phyloP scores from a whole-genome alignment of 116 monocot genomes.

The Iris pallida region DNA sequence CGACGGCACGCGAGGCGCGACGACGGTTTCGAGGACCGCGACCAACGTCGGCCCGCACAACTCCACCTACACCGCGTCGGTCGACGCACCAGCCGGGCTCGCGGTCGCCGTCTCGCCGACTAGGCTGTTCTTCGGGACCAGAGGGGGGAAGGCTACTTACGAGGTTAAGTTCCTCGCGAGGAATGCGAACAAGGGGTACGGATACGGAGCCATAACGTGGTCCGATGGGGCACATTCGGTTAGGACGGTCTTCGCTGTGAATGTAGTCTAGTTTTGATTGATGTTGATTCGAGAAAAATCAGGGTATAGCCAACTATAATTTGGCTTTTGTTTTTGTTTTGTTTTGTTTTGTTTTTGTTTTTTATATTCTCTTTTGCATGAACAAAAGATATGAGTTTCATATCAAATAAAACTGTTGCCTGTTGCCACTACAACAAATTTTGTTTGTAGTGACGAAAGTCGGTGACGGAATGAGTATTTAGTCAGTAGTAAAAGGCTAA shows the following conservation, averaged over 20 bases:
- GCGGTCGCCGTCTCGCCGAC: constrained; percentile 56
- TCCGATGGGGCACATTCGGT: constrained; percentile 64
- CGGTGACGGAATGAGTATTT: too few relatives aligned
- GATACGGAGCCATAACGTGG: constrained; percentile 68
- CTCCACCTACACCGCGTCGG: constrained; percentile 44
- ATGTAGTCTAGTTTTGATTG: constrained; percentile 28
- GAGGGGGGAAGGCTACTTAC: constrained; percentile 44
- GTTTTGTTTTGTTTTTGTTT: too few relatives aligned
- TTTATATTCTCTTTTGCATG: too few relatives aligned
- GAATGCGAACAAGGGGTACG: constrained; percentile 50
- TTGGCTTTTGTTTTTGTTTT: too few relatives aligned
- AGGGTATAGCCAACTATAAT: neutral
- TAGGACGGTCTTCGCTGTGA: constrained; percentile 57
- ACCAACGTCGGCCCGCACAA: constrained; percentile 72
- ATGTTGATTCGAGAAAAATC: neutral
- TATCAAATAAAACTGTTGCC: too few relatives aligned
- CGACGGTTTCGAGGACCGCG: constrained; percentile 43
- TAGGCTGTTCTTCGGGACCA: constrained; percentile 46
- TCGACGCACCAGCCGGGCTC: constrained; percentile 55
- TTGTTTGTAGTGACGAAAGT: too few relatives aligned
- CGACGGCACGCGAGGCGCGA: constrained; percentile 5
- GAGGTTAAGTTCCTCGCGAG: constrained; percentile 52
- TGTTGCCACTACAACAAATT: too few relatives aligned
- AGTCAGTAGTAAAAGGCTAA: too few relatives aligned
- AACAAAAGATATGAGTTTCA: too few relatives aligned